Evolutionary conservation across 768 basidiomycete genomes (phyloP), one percentile per base, ranked within the genome.

Genomic region (Pleurotus djamor): DNA sequence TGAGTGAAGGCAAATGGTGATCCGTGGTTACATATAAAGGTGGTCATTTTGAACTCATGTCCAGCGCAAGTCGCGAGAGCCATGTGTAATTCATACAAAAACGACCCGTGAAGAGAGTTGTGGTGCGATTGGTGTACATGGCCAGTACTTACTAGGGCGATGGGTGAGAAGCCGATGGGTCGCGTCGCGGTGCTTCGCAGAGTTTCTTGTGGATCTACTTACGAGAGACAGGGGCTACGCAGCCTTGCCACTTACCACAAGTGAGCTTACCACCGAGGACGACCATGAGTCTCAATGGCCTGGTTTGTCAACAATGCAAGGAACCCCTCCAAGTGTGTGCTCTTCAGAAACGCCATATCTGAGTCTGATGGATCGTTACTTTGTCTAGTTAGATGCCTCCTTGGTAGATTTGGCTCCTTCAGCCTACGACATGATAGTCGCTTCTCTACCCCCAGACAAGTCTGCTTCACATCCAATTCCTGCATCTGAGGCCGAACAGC

Each of bases 241-340:
- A 60, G 57, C 52, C 60, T 54, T n/a, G 10, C n/a, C 49, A 57
- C 16, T 38, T 37, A 58, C 32, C 62, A 54, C 45, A 50, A 52
- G 41, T 37, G 13, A 41, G 48, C 38, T 41, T 51, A 38, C 33
- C 21, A 58, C 8, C 14, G 14, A 21, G 28, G 17, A 57, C 63
- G 51, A 72, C 60, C 60, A 83, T 81, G 80, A 82, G 75, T 62
- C 72, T 72, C 58, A 76, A 74, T 48, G 71, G 67, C 45, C 67
- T 78, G 36, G 80, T 89, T 51, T 94, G 92, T 67, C 92, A 94
- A 68, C 92, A 94, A 74, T 94, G 92, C 79, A 94, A 93, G 74
- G 91, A 96, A 68, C 92, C 92, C 5, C 75, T 97, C 36, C 88
- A 94, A 83, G 90, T 90, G 70, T 60, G 63, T 72, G 48, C 45